Evolutionary conservation across 768 basidiomycete species (phyloP).

Genomic region (Hericium rajendrae): DNA sequence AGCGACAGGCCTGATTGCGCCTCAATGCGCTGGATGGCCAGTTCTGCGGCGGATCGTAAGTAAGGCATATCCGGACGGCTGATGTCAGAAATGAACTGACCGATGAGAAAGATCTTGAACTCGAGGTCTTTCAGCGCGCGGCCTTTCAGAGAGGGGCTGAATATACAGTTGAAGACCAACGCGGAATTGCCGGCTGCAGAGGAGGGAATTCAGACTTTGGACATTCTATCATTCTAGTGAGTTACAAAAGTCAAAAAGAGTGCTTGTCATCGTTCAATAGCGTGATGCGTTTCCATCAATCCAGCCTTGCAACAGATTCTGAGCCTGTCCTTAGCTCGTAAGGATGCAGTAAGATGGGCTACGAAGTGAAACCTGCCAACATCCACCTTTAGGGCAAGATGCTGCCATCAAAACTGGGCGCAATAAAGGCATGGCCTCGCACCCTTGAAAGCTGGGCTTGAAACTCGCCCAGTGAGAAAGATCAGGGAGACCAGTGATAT

Average conservation of each 20-base stretch:
- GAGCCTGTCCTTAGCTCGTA: too few relatives aligned
- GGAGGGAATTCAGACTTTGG: background rate
- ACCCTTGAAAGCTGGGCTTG: too few relatives aligned
- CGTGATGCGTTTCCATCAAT: background rate
- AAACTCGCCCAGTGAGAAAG: too few relatives aligned
- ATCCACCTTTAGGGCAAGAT: too few relatives aligned
- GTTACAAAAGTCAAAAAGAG: background rate
- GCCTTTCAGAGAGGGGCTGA: conserved; percentile 48
- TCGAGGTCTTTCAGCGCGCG: conserved; percentile 48
- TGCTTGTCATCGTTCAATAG: background rate
- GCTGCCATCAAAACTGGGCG: too few relatives aligned
- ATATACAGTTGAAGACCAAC: conserved; percentile 67
- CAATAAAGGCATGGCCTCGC: too few relatives aligned
- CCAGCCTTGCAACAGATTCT: too few relatives aligned
- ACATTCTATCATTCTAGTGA: background rate
- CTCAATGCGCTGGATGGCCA: conserved; percentile 60
- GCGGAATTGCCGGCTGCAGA: conserved; percentile 55
- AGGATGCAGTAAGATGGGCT: too few relatives aligned
- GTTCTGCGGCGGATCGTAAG: conserved; percentile 34
- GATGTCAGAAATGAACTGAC: conserved; percentile 27
- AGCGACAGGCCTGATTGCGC: conserved; percentile 47
- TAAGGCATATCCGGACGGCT: background rate
- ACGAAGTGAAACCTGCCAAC: too few relatives aligned
- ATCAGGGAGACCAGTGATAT: too few relatives aligned
- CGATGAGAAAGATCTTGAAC: conserved; percentile 63